Evolutionary conservation across 768 basidiomycete genomes (phyloP).

Genomic region (Lactifluus volemus): DNA sequence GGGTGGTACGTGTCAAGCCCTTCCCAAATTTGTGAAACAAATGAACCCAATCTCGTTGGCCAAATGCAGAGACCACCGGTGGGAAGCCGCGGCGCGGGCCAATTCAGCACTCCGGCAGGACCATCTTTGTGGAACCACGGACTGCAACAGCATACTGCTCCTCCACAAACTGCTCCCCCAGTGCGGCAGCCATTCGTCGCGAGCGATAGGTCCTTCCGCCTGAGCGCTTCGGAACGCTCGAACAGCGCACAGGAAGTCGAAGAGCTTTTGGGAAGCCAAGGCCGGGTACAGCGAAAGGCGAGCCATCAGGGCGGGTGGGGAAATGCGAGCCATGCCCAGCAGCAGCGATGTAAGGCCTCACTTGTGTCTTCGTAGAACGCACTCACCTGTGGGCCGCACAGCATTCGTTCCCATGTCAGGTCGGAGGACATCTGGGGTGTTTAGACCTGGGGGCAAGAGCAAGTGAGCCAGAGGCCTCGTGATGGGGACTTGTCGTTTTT

Average conservation of each 20-base stretch:
- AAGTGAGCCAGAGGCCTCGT: background rate
- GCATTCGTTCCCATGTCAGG: slow-evolving; percentile 35
- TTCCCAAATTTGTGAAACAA: background rate
- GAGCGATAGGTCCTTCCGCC: slow-evolving; percentile 43
- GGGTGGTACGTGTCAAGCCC: slow-evolving; percentile 1
- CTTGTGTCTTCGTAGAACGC: background rate
- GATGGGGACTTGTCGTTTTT: background rate
- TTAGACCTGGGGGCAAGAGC: slow-evolving; percentile 33
- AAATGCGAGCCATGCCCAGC: slow-evolving; percentile 1
- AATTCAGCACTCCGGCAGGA: background rate
- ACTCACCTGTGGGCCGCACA: slow-evolving; percentile 17
- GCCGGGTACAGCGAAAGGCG: slow-evolving; percentile 2
- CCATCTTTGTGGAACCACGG: slow-evolving; percentile 6
- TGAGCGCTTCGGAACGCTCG: slow-evolving; percentile 24
- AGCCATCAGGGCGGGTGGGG: slow-evolving; percentile 9
- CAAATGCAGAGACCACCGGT: slow-evolving; percentile 10
- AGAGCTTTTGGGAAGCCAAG: slow-evolving; percentile 37
- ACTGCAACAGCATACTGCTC: background rate
- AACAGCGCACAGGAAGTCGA: slow-evolving; percentile 71
- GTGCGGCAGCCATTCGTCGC: slow-evolving; percentile 31
- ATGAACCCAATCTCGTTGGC: background rate
- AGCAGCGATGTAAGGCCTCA: slow-evolving; percentile 6
- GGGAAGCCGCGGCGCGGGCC: background rate
- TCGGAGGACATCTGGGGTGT: slow-evolving; percentile 34
- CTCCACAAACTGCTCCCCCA: background rate